Evolutionary conservation across 2,329 filamentous ascomycete species (phyloP).

Genomic region (Fusarium sp.): DNA sequence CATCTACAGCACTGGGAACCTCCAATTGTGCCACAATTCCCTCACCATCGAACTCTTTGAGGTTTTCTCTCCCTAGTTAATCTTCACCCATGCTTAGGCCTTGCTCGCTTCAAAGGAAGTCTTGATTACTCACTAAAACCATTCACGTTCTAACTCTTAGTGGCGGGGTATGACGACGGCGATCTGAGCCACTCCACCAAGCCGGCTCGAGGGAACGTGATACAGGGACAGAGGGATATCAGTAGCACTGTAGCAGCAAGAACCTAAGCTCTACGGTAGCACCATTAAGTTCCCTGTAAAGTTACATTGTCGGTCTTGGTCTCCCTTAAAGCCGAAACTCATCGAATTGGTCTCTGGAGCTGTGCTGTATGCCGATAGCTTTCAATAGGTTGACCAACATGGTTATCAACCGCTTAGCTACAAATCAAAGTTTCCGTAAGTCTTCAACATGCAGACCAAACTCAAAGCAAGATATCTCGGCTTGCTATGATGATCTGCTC

Average conservation of each 20-base stretch:
- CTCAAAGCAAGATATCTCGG: not conserved
- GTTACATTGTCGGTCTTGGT: not conserved
- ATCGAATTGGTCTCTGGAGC: not conserved
- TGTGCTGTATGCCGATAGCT: not conserved
- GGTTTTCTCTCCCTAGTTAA: not conserved
- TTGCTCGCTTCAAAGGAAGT: constrained; percentile 1
- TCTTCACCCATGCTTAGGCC: not conserved
- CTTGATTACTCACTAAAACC: not conserved
- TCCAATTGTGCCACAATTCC: not conserved
- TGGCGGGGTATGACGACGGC: constrained; percentile 40
- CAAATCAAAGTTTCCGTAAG: not conserved
- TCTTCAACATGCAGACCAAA: not conserved
- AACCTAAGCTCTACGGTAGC: not conserved
- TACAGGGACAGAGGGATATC: constrained; percentile 14
- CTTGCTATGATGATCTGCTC: constrained; percentile 1
- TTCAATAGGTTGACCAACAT: not conserved
- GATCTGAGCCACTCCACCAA: constrained; percentile 34
- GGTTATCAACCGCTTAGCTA: constrained; percentile 11
- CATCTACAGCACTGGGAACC: not conserved
- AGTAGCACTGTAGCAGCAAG: not conserved
- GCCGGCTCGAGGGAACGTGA: constrained; percentile 37
- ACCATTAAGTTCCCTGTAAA: constrained; percentile 16
- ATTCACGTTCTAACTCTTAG: constrained; percentile 15
- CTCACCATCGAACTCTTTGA: not conserved
- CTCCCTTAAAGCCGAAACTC: not conserved